Percentiles rank a stretch among this genome's conserved stretches.
Evolutionary conservation across 176 grass and related monocot genomes (phyloP).

Genomic region (Ensete ventricosum): DNA sequence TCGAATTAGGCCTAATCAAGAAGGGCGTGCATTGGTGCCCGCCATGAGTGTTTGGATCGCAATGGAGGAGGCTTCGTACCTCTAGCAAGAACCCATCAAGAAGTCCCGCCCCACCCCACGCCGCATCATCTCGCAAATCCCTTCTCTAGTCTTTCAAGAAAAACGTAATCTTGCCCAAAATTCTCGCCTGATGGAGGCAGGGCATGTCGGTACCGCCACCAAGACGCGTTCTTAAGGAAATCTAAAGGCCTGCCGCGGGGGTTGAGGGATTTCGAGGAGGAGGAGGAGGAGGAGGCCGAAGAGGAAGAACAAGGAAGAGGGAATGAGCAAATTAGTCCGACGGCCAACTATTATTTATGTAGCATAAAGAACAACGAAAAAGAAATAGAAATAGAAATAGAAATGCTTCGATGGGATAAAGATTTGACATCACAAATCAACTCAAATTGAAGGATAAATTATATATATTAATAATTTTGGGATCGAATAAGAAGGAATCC

Average conservation of each 20-base stretch:
- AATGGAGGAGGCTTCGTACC: not conserved
- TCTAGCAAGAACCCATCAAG: not conserved
- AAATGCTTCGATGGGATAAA: too few species aligned
- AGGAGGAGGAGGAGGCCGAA: not conserved
- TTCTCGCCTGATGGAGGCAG: not conserved
- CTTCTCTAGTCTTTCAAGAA: not conserved
- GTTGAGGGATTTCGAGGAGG: not conserved
- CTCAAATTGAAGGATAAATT: too few species aligned
- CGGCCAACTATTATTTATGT: too few species aligned
- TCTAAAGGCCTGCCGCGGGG: not conserved
- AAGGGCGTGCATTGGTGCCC: not conserved
- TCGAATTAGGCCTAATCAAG: constrained; percentile 1
- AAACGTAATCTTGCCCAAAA: not conserved
- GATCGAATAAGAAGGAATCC: too few species aligned
- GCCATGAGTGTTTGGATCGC: not conserved
- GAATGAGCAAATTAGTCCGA: not conserved
- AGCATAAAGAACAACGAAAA: not conserved
- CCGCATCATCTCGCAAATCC: not conserved
- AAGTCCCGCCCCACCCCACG: not conserved
- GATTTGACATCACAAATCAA: too few species aligned
- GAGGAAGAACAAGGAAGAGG: not conserved
- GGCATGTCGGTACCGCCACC: not conserved
- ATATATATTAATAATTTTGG: too few species aligned
- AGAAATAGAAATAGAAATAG: not conserved
- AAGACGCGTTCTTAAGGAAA: not conserved